Percentiles rank a stretch among this genome's conserved stretches.
Evolutionary conservation across 139 green algal genomes (phyloP).

Genomic region (Diplosphaera chodatii): DNA sequence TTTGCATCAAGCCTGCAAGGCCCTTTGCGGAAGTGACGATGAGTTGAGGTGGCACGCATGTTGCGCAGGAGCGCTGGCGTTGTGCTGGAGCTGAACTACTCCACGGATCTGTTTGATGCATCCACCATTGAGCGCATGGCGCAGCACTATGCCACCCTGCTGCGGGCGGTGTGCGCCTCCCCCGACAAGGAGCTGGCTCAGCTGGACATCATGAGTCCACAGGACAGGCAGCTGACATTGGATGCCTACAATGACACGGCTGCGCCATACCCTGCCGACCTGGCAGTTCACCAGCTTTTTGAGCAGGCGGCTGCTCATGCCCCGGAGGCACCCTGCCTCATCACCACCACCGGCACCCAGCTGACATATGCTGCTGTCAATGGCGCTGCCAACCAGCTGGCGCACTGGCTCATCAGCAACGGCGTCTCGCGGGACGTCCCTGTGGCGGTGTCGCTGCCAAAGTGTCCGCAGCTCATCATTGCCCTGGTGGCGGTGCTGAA

Average conservation of each 20-base stretch:
- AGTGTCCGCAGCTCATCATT: slow-evolving; percentile 30
- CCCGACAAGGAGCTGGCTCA: too few species aligned
- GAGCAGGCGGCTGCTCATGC: slow-evolving; percentile 5
- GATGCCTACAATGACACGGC: not conserved
- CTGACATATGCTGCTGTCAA: slow-evolving; percentile 20
- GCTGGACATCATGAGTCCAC: not conserved
- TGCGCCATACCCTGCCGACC: not conserved
- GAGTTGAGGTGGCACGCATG: too few species aligned
- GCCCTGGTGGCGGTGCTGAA: slow-evolving; percentile 36
- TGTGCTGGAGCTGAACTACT: not conserved
- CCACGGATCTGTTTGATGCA: not conserved
- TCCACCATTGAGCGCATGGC: not conserved
- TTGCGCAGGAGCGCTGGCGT: not conserved
- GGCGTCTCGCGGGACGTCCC: slow-evolving; percentile 9
- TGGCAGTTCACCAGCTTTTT: slow-evolving; percentile 20
- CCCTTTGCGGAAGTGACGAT: too few species aligned
- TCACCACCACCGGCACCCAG: not conserved
- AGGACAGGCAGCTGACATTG: not conserved
- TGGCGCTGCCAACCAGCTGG: slow-evolving; percentile 26
- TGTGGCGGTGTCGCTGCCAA: slow-evolving; percentile 36
- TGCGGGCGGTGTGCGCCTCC: not conserved
- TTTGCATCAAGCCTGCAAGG: too few species aligned
- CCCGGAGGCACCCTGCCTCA: slow-evolving; percentile 16
- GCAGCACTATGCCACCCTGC: not conserved
- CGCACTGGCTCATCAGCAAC: slow-evolving; percentile 8